Evolutionary conservation across 2,329 filamentous ascomycete species (phyloP), one percentile per base, ranked within the genome.

Genomic region (Coleophoma cylindrospora): DNA sequence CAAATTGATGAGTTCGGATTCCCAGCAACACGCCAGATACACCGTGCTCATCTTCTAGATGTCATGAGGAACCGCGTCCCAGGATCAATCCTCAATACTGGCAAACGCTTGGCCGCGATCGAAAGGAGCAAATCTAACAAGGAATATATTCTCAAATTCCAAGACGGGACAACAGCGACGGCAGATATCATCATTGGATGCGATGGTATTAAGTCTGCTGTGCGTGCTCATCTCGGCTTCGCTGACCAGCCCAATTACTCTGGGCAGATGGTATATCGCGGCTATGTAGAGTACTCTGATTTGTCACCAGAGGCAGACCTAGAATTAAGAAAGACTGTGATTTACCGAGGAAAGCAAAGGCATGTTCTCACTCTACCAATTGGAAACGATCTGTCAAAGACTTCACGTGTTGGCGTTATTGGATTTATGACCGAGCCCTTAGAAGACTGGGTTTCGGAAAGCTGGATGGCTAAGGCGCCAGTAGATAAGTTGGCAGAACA

Each of bases 251-350:
- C 58, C n/a, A 41, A 51, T 17, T 57, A 61, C 45, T 55, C 55
- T 15, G 58, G 54, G 15, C 61, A 53, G 51, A 56, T 61, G 17
- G 54, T 56, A 6, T 64, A 64, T 49, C 58, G 60, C 19, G 58
- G 58, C 14, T 41, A 41, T 15, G 40, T 41, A 6, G 5, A 17
- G 7, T 41, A 41, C 4, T n/a, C 17, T 6, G 40, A 41, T 22
- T 15, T 41, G 3, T 19, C 40, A 10, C n/a, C 17, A 19, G 22
- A 41, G 7, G 15, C 40, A 22, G 40, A 15, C 15, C 14, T 13
- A 13, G 15, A 19, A 41, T 41, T 41, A 17, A 17, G 40, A 10
- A 41, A 41, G 40, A 41, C 40, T 17, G 40, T 41, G 8, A 19
- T 41, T 14, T 41, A 17, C 15, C 17, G 40, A 15, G 40, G 40